Evolutionary conservation across 257 asterid genomes (phyloP).

Genomic region (Fraxinus quadrangulata): DNA sequence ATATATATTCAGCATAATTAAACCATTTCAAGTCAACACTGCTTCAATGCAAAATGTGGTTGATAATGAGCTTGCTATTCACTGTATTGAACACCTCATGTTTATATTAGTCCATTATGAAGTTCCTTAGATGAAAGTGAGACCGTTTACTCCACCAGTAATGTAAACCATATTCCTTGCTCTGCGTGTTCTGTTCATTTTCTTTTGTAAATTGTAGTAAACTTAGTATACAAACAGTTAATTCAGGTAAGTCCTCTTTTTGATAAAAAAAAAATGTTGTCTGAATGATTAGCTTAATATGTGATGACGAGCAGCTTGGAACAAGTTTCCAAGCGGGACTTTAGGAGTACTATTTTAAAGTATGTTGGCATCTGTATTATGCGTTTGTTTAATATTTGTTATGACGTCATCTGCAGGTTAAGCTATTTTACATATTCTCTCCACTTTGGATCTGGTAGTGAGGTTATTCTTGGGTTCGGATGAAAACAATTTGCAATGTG

Average conservation of each 20-base stretch:
- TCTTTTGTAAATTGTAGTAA: not conserved
- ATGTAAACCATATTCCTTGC: not conserved
- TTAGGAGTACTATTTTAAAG: not conserved
- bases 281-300: not conserved
- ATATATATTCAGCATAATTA: not conserved
- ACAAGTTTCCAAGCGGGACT: not conserved
- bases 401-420: slow-evolving; percentile 48
- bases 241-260: not conserved
- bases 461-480: slow-evolving; percentile 40
- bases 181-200: not conserved
- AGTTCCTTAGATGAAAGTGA: slow-evolving; percentile 4
- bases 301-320: not conserved
- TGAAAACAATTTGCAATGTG: slow-evolving; percentile 74
- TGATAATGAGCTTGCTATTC: not conserved
- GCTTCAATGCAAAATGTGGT: slow-evolving; percentile 6
- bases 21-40: not conserved
- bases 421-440: slow-evolving; percentile 22
- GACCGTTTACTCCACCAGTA: not conserved
- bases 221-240: not conserved
- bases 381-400: slow-evolving; percentile 13
- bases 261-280: not conserved
- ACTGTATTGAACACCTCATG: not conserved
- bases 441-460: slow-evolving; percentile 11
- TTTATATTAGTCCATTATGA: not conserved
- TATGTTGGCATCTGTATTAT: not conserved